Conservation (phyloP, 345 rosid species). For the Fremontodendron californicum region DNA sequence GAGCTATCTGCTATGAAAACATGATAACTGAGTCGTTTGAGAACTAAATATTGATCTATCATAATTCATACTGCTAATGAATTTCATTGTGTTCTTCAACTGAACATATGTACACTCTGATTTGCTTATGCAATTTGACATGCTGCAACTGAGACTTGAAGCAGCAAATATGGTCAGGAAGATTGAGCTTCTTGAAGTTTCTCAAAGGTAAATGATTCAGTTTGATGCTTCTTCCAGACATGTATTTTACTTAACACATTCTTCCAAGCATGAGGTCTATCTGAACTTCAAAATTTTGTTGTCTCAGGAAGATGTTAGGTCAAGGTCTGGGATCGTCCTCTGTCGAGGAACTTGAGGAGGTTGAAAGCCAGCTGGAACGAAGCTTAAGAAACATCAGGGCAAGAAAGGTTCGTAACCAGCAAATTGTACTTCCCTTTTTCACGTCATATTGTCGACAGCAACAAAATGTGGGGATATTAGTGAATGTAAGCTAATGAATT, state of each 20-base stretch:
- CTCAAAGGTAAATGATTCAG: conserved; percentile 38
- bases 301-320: conserved; percentile 55
- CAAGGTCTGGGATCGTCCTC: conserved; percentile 41
- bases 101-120: background rate
- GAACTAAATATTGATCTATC: background rate
- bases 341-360: conserved; percentile 38
- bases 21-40: too few relatives aligned
- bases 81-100: background rate
- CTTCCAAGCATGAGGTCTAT: background rate
- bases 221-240: background rate
- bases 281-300: conserved; percentile 3
- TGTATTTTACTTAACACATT: background rate
- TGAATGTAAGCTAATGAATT: background rate
- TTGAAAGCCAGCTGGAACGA: conserved; percentile 39
- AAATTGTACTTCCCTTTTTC: background rate
- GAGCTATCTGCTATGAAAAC: too few relatives aligned
- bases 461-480: background rate
- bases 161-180: conserved; percentile 33
- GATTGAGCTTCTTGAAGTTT: conserved; percentile 51
- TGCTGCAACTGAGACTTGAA: conserved; percentile 49
- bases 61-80: background rate
- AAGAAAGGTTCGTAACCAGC: conserved; percentile 45
- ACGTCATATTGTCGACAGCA: background rate
- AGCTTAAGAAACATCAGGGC: conserved; percentile 49
- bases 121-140: background rate